Evolutionary conservation across 805 yeast species (phyloP), one percentile per base, ranked within the genome.

Genomic region (Candida coleopterorum): DNA sequence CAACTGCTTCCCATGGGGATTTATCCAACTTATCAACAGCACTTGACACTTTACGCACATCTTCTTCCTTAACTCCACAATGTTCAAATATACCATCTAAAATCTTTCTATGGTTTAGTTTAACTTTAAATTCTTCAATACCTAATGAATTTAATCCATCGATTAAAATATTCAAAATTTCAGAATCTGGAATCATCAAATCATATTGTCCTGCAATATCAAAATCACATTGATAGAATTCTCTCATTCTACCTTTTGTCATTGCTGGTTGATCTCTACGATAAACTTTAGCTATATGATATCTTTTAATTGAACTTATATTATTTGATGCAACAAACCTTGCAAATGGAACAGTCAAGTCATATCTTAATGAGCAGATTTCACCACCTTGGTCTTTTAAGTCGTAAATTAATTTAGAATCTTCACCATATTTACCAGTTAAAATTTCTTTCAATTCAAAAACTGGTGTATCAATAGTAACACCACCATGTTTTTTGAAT

Each of bases 201-300:
- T 93, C 98, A 59, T 84, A 90, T 39, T 60, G 63, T 36, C 99
- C 99, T 16, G 99, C 99, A 54, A 93, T 72, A 62, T 93, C 99
- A 52, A 93, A 85, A 68, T 93, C 99, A 71, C 99, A 93, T 68
- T 93, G 99, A 63, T 93, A 93, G 55, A 93, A 93, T 64, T 93
- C 99, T 75, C 99, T 85, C 98, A 93, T 93, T 65, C 99, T 79
- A 43, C 99, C 99, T 65, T 93, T 93, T 35, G 97, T 90, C 98
- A 93, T 93, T 7, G 99, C 99, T 4, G 99, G 99, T 65, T 93
- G 99, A 60, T 93, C 99, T 66, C 99, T 84, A 70, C 99, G 81
- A 67, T 93, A 93, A 37, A 93, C 99, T 62, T 93, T 93, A 49
- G 99, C 98, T 46, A 93, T 86, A 66, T 93, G 99, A 60, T 79